phyloP scores from a whole-genome alignment of 108 stramenopile genomes.

The Pseudonitzschia multistriata region DNA sequence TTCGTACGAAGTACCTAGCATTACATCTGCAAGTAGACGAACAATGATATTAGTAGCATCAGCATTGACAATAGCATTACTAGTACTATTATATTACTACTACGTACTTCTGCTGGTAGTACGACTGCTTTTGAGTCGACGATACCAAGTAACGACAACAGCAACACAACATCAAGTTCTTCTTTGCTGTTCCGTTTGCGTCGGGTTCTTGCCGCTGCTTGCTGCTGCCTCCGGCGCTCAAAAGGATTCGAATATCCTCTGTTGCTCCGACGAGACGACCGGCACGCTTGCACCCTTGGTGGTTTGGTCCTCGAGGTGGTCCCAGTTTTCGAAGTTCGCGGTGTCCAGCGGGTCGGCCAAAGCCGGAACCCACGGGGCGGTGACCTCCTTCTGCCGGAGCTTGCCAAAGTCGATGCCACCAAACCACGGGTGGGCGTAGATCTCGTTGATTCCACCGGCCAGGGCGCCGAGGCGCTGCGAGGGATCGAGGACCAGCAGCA shows the following conservation, averaged over 20 bases:
- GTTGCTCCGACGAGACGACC: slow-evolving; percentile 16
- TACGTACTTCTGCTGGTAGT: too few relatives aligned
- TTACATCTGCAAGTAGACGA: too few relatives aligned
- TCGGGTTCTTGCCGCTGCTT: background rate
- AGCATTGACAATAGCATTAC: too few relatives aligned
- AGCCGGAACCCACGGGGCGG: slow-evolving; percentile 88
- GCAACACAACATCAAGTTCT: too few relatives aligned
- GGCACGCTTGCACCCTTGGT: slow-evolving; percentile 30
- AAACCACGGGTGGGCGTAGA: slow-evolving; percentile 75
- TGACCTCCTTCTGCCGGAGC: slow-evolving; percentile 53
- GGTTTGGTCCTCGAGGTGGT: slow-evolving; percentile 47
- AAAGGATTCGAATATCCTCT: slow-evolving; percentile 37
- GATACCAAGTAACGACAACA: too few relatives aligned
- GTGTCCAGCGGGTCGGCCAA: slow-evolving; percentile 76
- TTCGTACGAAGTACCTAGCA: too few relatives aligned
- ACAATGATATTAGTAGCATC: too few relatives aligned
- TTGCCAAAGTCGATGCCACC: slow-evolving; percentile 65
- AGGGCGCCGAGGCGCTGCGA: slow-evolving; percentile 62
- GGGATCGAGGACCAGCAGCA: slow-evolving; percentile 53
- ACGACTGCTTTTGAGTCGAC: too few relatives aligned
- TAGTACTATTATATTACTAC: too few relatives aligned
- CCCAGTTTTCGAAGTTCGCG: slow-evolving; percentile 51
- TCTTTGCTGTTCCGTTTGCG: too few relatives aligned
- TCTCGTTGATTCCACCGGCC: slow-evolving; percentile 61
- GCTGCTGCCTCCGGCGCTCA: background rate